phyloP scores from a whole-genome alignment of 208 protist species.

The Phytomonas sp. region DNA sequence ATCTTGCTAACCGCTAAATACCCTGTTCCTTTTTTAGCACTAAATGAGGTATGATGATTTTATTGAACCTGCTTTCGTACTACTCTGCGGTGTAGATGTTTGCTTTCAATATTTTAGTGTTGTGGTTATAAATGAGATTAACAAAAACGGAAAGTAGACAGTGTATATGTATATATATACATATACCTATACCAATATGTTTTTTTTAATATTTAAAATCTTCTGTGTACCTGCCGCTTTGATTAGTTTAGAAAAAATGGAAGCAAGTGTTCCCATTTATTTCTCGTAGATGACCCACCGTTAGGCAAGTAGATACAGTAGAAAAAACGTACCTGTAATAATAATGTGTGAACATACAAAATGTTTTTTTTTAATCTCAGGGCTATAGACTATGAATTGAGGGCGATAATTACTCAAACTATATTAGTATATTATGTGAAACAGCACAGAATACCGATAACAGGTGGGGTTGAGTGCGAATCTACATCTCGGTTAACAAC shows the following conservation, averaged over 20 bases:
- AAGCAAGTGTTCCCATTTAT: neutral
- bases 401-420: neutral
- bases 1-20: neutral
- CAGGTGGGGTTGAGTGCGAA: neutral
- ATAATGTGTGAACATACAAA: neutral
- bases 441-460: neutral
- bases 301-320: neutral
- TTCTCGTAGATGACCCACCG: neutral
- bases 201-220: neutral
- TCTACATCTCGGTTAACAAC: neutral
- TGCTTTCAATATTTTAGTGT: neutral
- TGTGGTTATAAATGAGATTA: neutral
- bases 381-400: neutral
- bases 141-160: neutral
- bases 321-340: neutral
- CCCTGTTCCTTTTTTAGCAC: neutral
- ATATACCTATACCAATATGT: conserved; percentile 2
- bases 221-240: neutral
- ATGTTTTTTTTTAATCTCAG: neutral
- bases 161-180: conserved; percentile 6
- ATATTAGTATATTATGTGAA: neutral
- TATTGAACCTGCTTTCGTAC: neutral
- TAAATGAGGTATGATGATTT: neutral
- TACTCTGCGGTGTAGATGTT: neutral
- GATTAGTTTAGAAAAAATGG: neutral